Evolutionary conservation across 2,329 filamentous ascomycete species (phyloP).

Genomic region (Venturiaceae sp.): DNA sequence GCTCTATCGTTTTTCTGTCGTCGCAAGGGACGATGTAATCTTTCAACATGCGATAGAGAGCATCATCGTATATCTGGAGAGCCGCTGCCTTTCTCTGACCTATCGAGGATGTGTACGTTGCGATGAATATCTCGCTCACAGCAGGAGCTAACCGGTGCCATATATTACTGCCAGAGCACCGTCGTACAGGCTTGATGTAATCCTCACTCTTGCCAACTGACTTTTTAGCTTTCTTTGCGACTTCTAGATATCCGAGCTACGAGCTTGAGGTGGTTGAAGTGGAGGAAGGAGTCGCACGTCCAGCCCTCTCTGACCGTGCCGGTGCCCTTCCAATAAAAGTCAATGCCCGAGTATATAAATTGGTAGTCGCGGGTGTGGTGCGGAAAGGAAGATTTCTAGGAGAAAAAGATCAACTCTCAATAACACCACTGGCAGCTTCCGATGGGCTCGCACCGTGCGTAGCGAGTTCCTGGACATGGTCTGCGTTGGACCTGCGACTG

Average conservation of each 20-base stretch:
- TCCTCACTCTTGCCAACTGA: not conserved
- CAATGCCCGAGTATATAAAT: slow-evolving; percentile 17
- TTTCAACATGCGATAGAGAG: slow-evolving; percentile 13
- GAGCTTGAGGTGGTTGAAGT: slow-evolving; percentile 23
- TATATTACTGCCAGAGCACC: not conserved
- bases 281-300: slow-evolving; percentile 15
- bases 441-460: not conserved
- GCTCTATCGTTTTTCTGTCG: not conserved
- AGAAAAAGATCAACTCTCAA: slow-evolving; percentile 18
- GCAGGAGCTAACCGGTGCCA: not conserved
- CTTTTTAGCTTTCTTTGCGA: not conserved
- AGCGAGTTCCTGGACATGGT: not conserved
- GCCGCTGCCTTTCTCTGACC: slow-evolving; percentile 17
- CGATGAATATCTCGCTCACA: slow-evolving; percentile 17
- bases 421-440: too few species aligned
- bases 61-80: slow-evolving; percentile 18
- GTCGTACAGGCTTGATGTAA: not conserved
- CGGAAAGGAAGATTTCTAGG: slow-evolving; percentile 19
- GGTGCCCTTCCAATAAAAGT: slow-evolving; percentile 26
- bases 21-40: slow-evolving; percentile 8
- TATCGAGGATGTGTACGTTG: slow-evolving; percentile 18
- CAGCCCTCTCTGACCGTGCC: slow-evolving; percentile 16
- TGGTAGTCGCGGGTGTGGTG: slow-evolving; percentile 18
- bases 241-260: slow-evolving; percentile 11
- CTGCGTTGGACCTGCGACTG: slow-evolving; percentile 4